A percentile compares a stretch with the other conserved stretches of the same genome.
phyloP scores from a whole-genome alignment of 2,329 filamentous ascomycete species.

The Alternaria triticina region DNA sequence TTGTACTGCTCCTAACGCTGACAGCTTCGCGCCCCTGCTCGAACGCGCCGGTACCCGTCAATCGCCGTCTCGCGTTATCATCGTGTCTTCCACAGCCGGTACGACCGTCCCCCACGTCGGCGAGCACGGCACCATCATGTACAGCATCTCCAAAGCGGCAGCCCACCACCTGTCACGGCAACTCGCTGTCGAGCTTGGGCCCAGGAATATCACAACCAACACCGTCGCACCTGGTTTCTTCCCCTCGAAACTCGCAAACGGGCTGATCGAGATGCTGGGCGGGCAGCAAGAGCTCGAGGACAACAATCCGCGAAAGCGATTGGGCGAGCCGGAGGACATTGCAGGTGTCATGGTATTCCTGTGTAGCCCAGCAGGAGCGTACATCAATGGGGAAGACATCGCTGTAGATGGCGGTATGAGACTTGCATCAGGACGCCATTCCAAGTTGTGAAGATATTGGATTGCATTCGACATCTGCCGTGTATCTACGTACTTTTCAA shows the following conservation, averaged over 20 bases:
- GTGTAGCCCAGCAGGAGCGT: conserved; percentile 35
- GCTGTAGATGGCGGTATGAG: conserved; percentile 40
- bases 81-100: conserved; percentile 47
- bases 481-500: not conserved
- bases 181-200: conserved; percentile 49
- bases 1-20: conserved; percentile 2
- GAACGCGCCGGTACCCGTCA: conserved; percentile 35
- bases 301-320: conserved; percentile 38
- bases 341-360: conserved; percentile 48
- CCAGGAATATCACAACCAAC: conserved; percentile 49
- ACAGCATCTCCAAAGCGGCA: conserved; percentile 50
- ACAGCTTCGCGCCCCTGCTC: conserved; percentile 47
- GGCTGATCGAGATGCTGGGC: conserved; percentile 47
- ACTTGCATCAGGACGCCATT: conserved; percentile 33
- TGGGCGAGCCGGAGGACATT: conserved; percentile 47
- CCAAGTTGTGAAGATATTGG: conserved; percentile 26
- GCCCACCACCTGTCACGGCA: conserved; percentile 49
- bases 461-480: not conserved
- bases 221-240: conserved; percentile 51
- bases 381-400: conserved; percentile 45
- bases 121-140: conserved; percentile 49
- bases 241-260: conserved; percentile 46
- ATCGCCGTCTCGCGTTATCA: conserved; percentile 48
- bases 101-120: conserved; percentile 47
- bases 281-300: conserved; percentile 51